phyloP scores from a whole-genome alignment of 2,329 filamentous ascomycete genomes.

The Colletotrichum musicola region DNA sequence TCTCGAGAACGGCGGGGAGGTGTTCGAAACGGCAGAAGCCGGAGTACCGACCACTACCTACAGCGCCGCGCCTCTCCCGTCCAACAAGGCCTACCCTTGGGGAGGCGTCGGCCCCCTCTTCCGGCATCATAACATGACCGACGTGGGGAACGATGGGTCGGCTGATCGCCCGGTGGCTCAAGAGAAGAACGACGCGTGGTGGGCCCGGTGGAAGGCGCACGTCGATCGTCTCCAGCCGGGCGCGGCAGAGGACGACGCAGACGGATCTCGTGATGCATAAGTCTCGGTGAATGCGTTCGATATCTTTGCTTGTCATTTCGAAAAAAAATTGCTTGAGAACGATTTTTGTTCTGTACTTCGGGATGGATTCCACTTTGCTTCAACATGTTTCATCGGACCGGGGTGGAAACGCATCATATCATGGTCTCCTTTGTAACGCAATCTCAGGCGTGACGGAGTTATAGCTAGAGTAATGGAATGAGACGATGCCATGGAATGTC shows the following conservation, averaged over 20 bases:
- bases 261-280: neutral
- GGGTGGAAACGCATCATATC: neutral
- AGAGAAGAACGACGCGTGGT: conserved; percentile 1
- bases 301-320: neutral
- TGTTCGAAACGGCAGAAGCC: neutral
- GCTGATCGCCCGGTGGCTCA: neutral
- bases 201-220: conserved; percentile 27
- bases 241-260: neutral
- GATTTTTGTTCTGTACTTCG: neutral
- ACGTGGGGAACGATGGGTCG: conserved; percentile 26
- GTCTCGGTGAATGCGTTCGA: neutral
- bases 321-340: neutral
- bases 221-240: neutral
- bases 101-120: conserved; percentile 51
- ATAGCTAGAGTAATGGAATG: conserved; percentile 12
- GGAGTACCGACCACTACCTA: conserved; percentile 28
- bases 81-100: conserved; percentile 52
- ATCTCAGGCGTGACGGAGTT: neutral
- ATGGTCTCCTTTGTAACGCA: conserved; percentile 7
- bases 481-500: neutral
- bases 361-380: neutral
- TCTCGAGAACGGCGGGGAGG: neutral
- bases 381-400: conserved; percentile 1
- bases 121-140: conserved; percentile 49
- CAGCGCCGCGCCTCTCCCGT: conserved; percentile 42